Evolutionary conservation across 2,329 filamentous ascomycete genomes (phyloP), one percentile per base, ranked within the genome.

Genomic region (Colletotrichum cordylinicola): DNA sequence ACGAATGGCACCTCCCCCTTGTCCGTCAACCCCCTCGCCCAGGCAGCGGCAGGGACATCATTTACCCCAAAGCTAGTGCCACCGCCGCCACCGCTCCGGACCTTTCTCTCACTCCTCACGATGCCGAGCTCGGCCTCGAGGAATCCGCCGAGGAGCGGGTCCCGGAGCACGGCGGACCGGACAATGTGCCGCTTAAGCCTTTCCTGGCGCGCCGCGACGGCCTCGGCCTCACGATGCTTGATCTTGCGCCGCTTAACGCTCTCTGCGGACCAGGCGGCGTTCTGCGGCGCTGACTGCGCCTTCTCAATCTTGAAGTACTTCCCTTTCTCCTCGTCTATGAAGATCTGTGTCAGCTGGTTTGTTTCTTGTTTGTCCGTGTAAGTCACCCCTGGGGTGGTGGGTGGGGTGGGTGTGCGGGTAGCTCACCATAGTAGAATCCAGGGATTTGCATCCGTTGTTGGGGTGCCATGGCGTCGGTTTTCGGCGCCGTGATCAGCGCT

Each of bases 301-400:
- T 87, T 89, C 80, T 93, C 90, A 66, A 94, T 90, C 79, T 91
- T 93, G 83, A 94, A 95, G 80, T 94, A 95, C 78, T 91, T 93
- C 48, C 88, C 89, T 82, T 91, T 94, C 58, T 88, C 87, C 16
- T 83, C 67, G 76, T 92, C 91, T 92, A 9, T 61, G 58, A 24
- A 62, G 5, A 43, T 21, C 8, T 24, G 6, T 10, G 27, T 61
- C 21, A 24, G 15, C 35, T 18, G 16, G 43, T 3, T 52, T 21
- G 43, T 33, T 60, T 24, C 27, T 60, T 29, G 31, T 31, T 3
- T 29, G 39, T 16, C 56, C 16, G 55, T 60, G 27, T 43, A 31
- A 67, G 18, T 61, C 29, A 58, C 55, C 27, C 21, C 21, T 8
- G 55, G 58, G 31, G n/a, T 37, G 31, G 6, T 21, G 33, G 24